A percentile compares a stretch with the other conserved stretches of the same genome.
These are phyloP conservation scores for Cubamyces lactineus DNA, from an alignment of 768 basidiomycete genomes.

Conservation along the genomic window DNA sequence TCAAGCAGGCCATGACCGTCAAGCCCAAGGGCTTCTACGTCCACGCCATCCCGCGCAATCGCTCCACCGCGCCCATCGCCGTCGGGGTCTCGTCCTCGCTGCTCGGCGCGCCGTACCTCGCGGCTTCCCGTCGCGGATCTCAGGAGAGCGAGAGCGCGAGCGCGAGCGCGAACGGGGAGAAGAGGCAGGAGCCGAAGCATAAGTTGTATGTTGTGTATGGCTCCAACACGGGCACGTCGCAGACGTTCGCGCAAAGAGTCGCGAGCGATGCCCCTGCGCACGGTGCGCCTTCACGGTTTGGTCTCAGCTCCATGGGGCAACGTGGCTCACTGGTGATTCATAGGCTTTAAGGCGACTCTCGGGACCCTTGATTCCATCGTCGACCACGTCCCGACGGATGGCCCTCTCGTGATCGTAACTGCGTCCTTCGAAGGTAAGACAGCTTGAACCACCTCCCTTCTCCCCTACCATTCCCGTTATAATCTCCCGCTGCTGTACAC, in stretches of 20 bases:
- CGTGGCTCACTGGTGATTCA: not conserved
- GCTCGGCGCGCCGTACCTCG: not conserved
- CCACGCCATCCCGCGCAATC: constrained; percentile 41
- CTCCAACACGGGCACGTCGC: constrained; percentile 52
- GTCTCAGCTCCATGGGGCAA: not conserved
- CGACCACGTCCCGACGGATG: constrained; percentile 44
- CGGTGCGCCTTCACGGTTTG: constrained; percentile 33
- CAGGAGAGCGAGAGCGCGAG: not conserved
- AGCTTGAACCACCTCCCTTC: not conserved
- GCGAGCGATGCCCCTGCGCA: constrained; percentile 42
- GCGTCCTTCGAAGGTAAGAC: constrained; percentile 50
- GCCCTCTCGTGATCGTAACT: constrained; percentile 49
- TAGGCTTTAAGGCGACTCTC: constrained; percentile 45
- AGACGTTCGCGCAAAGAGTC: constrained; percentile 51
- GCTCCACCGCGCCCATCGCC: constrained; percentile 16
- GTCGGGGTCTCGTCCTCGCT: constrained; percentile 25
- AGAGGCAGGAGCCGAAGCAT: constrained; percentile 25
- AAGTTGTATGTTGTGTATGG: constrained; percentile 48
- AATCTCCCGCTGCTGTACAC: not conserved
- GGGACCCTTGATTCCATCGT: constrained; percentile 45
- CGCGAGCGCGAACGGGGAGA: not conserved
- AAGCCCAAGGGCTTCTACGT: constrained; percentile 49
- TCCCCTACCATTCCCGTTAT: not conserved
- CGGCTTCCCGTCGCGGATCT: not conserved
- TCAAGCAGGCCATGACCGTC: constrained; percentile 50